phyloP scores from a whole-genome alignment of 495 filamentous ascomycete genomes.

The Xanthoparmelia taractica region DNA sequence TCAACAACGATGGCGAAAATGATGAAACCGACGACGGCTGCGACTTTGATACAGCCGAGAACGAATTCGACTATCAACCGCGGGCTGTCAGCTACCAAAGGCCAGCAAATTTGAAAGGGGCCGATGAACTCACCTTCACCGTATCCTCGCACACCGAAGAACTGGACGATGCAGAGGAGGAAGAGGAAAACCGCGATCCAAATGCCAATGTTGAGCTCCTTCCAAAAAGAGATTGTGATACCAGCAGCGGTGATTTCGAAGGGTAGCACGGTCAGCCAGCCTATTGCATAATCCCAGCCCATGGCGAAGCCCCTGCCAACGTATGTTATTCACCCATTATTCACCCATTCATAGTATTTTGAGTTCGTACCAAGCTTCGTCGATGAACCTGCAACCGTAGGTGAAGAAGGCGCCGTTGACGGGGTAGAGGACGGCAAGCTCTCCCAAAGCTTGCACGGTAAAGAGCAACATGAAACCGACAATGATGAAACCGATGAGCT shows the following conservation, averaged over 20 bases:
- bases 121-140: slow-evolving; percentile 54
- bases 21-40: slow-evolving; percentile 61
- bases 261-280: slow-evolving; percentile 55
- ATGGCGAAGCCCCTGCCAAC: slow-evolving; percentile 40
- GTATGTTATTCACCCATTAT: slow-evolving; percentile 8
- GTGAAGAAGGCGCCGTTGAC: slow-evolving; percentile 55
- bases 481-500: slow-evolving; percentile 43
- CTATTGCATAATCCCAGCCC: slow-evolving; percentile 63
- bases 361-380: slow-evolving; percentile 44
- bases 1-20: slow-evolving; percentile 64
- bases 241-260: slow-evolving; percentile 70
- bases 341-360: not conserved
- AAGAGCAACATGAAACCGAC: slow-evolving; percentile 47
- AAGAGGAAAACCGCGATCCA: slow-evolving; percentile 59
- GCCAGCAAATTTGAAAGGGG: not conserved
- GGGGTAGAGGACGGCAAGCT: slow-evolving; percentile 63
- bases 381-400: slow-evolving; percentile 49
- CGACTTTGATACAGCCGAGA: slow-evolving; percentile 42
- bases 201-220: slow-evolving; percentile 48
- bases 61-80: slow-evolving; percentile 36
- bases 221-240: slow-evolving; percentile 72
- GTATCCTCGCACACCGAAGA: slow-evolving; percentile 59
- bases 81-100: not conserved
- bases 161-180: slow-evolving; percentile 34
- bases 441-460: slow-evolving; percentile 59